Evolutionary conservation across 306 rosid genomes (phyloP).

Genomic region (Benincasa hispida): DNA sequence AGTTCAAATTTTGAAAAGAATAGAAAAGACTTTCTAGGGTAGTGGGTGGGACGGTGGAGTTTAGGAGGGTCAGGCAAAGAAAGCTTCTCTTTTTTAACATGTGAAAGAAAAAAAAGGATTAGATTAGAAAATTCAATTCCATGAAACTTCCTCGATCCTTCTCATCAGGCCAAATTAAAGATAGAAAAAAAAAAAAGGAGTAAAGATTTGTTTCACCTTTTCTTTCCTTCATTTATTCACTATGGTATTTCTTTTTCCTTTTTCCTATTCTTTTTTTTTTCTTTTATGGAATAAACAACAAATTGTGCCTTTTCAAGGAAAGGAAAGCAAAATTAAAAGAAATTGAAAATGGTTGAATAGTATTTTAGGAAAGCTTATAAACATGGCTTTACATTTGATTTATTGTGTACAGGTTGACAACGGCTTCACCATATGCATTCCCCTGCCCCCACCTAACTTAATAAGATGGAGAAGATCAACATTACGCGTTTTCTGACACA

Average conservation of each 20-base stretch:
- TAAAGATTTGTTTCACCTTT: background rate
- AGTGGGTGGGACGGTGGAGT: background rate
- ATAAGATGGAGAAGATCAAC: background rate
- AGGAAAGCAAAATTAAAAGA: background rate
- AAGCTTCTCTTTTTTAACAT: background rate
- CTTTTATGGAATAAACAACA: background rate
- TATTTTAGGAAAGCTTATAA: background rate
- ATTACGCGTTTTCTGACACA: conserved; percentile 2
- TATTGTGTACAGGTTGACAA: background rate
- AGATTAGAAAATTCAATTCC: background rate
- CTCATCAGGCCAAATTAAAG: background rate
- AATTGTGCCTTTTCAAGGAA: background rate
- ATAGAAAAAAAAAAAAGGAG: background rate
- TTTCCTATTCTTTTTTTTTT: background rate
- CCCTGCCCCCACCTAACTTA: background rate
- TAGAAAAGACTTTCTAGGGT: background rate
- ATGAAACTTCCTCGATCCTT: background rate
- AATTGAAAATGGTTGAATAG: background rate
- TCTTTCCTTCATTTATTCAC: background rate
- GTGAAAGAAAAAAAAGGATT: background rate
- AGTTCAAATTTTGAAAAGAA: background rate
- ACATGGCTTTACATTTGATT: background rate
- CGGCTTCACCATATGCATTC: background rate
- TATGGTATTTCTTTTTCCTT: too few relatives aligned
- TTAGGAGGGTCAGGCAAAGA: background rate